Percentiles rank a stretch among this genome's conserved stretches.
Evolutionary conservation across 2,329 filamentous ascomycete genomes (phyloP).

Genomic region (Uncinocarpus reesii): DNA sequence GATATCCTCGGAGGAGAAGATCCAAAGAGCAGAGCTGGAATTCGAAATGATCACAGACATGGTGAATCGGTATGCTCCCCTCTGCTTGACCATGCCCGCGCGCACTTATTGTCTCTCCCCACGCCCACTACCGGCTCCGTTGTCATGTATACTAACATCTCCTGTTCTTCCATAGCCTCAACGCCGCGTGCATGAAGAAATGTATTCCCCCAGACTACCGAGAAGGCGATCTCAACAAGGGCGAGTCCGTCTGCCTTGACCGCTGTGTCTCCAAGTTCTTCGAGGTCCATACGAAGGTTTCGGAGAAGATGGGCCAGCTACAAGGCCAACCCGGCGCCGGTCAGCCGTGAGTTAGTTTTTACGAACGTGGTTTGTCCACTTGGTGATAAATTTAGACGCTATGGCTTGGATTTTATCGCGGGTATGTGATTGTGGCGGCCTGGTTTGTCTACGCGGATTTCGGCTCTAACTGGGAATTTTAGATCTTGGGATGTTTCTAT

Average conservation of each 20-base stretch:
- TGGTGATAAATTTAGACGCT: no score
- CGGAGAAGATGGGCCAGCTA: slow-evolving; percentile 95
- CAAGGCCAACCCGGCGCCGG: slow-evolving; percentile 69
- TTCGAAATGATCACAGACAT: slow-evolving; percentile 97
- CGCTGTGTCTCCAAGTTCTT: slow-evolving; percentile 98
- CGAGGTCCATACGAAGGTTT: slow-evolving; percentile 95
- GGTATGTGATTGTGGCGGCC: not conserved
- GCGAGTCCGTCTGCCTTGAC: slow-evolving; percentile 95
- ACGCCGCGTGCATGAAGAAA: slow-evolving; percentile 83
- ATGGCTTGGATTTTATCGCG: not conserved
- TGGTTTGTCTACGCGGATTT: not conserved
- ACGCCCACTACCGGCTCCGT: no score
- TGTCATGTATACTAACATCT: not conserved
- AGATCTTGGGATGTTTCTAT: not conserved
- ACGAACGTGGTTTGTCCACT: slow-evolving; percentile 43
- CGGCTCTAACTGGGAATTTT: not conserved
- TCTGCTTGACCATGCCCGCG: not conserved
- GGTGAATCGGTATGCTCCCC: slow-evolving; percentile 71
- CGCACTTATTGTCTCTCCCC: no score
- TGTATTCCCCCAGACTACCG: slow-evolving; percentile 88
- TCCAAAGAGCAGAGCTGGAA: slow-evolving; percentile 89
- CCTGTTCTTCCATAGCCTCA: slow-evolving; percentile 45
- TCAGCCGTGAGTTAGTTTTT: slow-evolving; percentile 46
- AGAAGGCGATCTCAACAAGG: slow-evolving; percentile 95
- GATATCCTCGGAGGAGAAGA: slow-evolving; percentile 92